phyloP scores from a whole-genome alignment of 768 basidiomycete genomes.

The Boletales sp. region DNA sequence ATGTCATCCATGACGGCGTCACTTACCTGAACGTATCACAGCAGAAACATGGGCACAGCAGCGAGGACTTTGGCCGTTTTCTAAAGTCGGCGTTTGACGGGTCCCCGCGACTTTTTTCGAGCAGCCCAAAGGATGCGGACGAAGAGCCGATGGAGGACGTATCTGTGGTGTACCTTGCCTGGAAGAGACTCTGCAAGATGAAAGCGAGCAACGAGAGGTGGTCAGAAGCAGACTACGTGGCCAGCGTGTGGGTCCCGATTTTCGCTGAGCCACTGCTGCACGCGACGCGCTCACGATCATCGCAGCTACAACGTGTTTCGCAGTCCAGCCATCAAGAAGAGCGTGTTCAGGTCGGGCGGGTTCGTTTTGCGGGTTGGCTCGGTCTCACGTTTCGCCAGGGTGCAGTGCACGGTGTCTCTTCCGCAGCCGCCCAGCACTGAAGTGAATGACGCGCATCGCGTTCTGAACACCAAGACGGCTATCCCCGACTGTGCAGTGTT shows the following conservation, averaged over 20 bases:
- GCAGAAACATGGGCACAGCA: slow-evolving; percentile 7
- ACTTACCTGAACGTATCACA: slow-evolving; percentile 1
- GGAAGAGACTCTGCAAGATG: slow-evolving; percentile 44
- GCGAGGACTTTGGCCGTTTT: slow-evolving; percentile 20
- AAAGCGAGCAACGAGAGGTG: slow-evolving; percentile 42
- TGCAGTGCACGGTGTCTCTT: slow-evolving; percentile 46
- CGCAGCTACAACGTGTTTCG: slow-evolving; percentile 48
- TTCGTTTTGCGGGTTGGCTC: background rate
- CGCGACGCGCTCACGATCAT: background rate
- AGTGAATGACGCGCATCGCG: slow-evolving; percentile 30
- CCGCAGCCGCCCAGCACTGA: slow-evolving; percentile 39
- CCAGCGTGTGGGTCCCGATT: slow-evolving; percentile 44
- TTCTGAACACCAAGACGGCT: slow-evolving; percentile 44
- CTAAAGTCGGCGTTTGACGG: slow-evolving; percentile 30
- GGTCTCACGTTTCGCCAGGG: slow-evolving; percentile 30
- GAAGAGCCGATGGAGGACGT: slow-evolving; percentile 36
- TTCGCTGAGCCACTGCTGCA: background rate
- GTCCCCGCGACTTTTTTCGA: slow-evolving; percentile 40
- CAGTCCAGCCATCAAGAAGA: slow-evolving; percentile 39
- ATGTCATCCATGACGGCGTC: background rate
- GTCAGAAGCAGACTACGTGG: slow-evolving; percentile 53
- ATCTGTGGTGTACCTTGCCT: slow-evolving; percentile 40
- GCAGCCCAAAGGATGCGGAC: slow-evolving; percentile 14
- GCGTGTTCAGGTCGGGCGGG: slow-evolving; percentile 39
- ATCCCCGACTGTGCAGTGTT: slow-evolving; percentile 51